Conservation (phyloP, 495 filamentous ascomycete species). For the Neurospora sp. region DNA sequence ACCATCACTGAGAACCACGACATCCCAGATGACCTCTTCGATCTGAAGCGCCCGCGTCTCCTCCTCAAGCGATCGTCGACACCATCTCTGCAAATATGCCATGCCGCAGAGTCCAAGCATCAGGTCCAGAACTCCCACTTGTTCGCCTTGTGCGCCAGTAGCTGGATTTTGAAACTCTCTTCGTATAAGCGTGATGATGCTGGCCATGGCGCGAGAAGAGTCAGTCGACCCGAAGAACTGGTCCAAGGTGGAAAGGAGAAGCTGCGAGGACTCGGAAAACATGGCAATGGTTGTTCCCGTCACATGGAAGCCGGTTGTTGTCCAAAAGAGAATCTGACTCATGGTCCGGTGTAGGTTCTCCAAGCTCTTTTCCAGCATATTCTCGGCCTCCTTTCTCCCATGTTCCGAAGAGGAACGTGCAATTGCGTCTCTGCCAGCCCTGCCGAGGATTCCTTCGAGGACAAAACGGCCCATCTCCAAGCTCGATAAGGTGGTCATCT, state of each 20-base stretch:
- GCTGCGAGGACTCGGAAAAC: constrained; percentile 52
- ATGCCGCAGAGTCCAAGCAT: constrained; percentile 59
- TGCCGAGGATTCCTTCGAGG: constrained; percentile 54
- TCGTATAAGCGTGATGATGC: constrained; percentile 63
- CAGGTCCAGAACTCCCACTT: constrained; percentile 55
- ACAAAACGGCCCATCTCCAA: constrained; percentile 58
- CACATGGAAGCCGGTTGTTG: constrained; percentile 59
- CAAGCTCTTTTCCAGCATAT: constrained; percentile 52
- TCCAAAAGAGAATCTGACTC: constrained; percentile 55
- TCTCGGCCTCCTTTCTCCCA: constrained; percentile 51
- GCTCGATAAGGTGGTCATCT: constrained; percentile 57
- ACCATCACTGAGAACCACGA: constrained; percentile 61
- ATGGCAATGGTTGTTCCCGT: constrained; percentile 53
- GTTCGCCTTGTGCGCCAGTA: constrained; percentile 46
- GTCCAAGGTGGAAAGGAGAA: constrained; percentile 57
- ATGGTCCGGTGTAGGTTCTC: constrained; percentile 53
- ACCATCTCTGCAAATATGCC: constrained; percentile 61
- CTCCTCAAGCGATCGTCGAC: constrained; percentile 48
- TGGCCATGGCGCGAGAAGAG: constrained; percentile 68
- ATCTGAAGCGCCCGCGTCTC: constrained; percentile 40
- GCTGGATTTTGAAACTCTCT: constrained; percentile 61
- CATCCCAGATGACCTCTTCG: constrained; percentile 67
- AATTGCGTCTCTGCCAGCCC: constrained; percentile 60
- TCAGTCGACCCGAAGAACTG: constrained; percentile 70
- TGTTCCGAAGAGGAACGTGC: constrained; percentile 42